Base-by-base conservation (phyloP, 768 basidiomycete species). In the Gelatoporia subvermispora region DNA sequence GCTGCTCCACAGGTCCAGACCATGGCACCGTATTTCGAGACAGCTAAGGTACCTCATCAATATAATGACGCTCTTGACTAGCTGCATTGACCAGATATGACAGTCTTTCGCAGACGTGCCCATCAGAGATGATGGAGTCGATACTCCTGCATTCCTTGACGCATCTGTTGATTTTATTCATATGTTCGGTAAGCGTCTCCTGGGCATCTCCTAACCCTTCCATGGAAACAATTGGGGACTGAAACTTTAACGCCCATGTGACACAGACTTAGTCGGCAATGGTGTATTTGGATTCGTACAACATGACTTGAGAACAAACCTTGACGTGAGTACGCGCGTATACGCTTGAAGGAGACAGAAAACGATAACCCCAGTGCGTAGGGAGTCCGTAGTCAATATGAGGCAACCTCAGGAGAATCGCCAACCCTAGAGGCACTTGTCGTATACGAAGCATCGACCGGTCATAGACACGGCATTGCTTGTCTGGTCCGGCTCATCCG, bases 61-160 rank as follows among this genome's bases (percentile, higher is more conserved):
- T n/a, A 23, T 35, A 13, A 37, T 37, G 17, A 15, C 15, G 22
- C 38, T 24, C 15, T 4, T 24, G 36, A 16, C 22, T 23, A 21
- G 35, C 35, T 40, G 9, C 31, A 22, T 16, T 17, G 8, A 41
- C 39, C 9, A 10, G 39, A 44, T 35, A 16, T 28, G 4, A 44
- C 54, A 96, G 93, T 93, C 90, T 9, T 97, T 89, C 66, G 81
- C 78, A 58, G 88, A 95, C 53, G 89, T 97, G 35, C 77, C 82
- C 15, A 72, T 88, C 56, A 81, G 79, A n/a, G 74, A 79, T 38
- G 69, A 73, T 3, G 93, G 94, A 13, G 81, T 98, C 43, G 83
- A 93, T 61, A 91, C 93, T 0, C 60, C 70, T 17, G 65, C 76
- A 11, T 98, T 98, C 72, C 73, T 93, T 40, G 85, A 90, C 60